Conservation (phyloP, 2,329 filamentous ascomycete species). For the Coniochaeta sp. region DNA sequence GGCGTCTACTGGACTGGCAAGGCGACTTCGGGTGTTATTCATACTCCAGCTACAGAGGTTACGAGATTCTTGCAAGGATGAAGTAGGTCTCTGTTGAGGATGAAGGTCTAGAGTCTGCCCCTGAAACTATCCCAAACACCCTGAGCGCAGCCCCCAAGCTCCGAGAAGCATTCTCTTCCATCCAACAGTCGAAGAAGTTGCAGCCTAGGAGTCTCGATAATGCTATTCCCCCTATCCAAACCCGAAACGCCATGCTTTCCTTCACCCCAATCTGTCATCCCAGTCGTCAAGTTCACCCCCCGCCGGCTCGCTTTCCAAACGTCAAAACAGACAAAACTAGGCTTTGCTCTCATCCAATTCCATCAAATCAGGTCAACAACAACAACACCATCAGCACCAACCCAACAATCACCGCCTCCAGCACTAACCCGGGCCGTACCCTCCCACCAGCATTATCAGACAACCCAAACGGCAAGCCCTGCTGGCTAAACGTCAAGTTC, state of each 20-base stretch:
- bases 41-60: too few species aligned
- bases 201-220: too few species aligned
- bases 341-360: not conserved
- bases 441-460: not conserved
- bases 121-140: too few species aligned
- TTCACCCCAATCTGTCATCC: not conserved
- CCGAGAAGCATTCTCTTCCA: too few species aligned
- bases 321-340: not conserved
- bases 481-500: conserved; percentile 64
- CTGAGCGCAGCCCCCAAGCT: too few species aligned
- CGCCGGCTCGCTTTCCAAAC: not conserved
- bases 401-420: not conserved
- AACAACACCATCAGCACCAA: not conserved
- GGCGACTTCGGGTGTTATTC: too few species aligned
- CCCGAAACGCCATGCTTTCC: not conserved
- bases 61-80: too few species aligned
- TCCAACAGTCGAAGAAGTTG: too few species aligned
- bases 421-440: not conserved
- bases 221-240: not conserved
- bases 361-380: not conserved
- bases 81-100: too few species aligned
- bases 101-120: too few species aligned
- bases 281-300: too few species aligned
- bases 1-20: too few species aligned
- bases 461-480: conserved; percentile 47